A percentile compares a stretch with the other conserved stretches of the same genome.
phyloP scores from a whole-genome alignment of 345 rosid species.

The Bruguiera sexangula region DNA sequence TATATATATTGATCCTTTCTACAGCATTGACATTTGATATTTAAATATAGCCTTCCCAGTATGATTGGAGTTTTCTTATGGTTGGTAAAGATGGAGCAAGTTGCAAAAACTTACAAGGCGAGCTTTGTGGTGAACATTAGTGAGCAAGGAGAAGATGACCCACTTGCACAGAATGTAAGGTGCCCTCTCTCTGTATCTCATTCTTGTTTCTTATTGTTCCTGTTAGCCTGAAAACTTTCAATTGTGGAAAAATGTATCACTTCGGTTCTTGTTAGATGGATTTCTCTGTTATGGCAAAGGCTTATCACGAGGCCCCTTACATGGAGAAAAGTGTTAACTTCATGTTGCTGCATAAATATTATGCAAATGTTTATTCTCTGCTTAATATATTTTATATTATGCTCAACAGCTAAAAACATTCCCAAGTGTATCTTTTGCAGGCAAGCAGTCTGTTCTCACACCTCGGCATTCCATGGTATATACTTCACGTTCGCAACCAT shows the following conservation, averaged over 20 bases:
- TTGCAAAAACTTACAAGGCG: slow-evolving; percentile 43
- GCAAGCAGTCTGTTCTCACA: slow-evolving; percentile 40
- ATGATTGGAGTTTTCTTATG: slow-evolving; percentile 16
- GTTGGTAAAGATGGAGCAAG: slow-evolving; percentile 57
- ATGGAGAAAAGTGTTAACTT: neutral
- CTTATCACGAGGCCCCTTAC: neutral
- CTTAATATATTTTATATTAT: slow-evolving; percentile 10
- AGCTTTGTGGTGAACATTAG: slow-evolving; percentile 61
- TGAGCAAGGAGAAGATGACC: slow-evolving; percentile 60
- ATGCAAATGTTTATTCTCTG: slow-evolving; percentile 2
- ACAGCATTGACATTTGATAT: no score
- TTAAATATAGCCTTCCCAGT: neutral
- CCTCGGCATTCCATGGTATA: slow-evolving; percentile 67
- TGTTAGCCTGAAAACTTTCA: neutral
- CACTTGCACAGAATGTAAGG: slow-evolving; percentile 59
- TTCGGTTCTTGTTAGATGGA: neutral
- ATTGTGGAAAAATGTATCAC: neutral
- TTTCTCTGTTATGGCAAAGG: neutral
- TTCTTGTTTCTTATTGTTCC: neutral
- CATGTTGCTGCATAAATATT: neutral
- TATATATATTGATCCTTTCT: no score
- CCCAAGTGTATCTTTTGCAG: slow-evolving; percentile 42
- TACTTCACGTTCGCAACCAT: slow-evolving; percentile 13
- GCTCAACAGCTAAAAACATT: slow-evolving; percentile 23
- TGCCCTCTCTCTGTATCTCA: slow-evolving; percentile 3